A percentile compares a stretch with the other conserved stretches of the same genome.
These are phyloP conservation scores for Tricholoma bakamatsutake DNA, from an alignment of 768 basidiomycete species.

Conservation along the genomic window DNA sequence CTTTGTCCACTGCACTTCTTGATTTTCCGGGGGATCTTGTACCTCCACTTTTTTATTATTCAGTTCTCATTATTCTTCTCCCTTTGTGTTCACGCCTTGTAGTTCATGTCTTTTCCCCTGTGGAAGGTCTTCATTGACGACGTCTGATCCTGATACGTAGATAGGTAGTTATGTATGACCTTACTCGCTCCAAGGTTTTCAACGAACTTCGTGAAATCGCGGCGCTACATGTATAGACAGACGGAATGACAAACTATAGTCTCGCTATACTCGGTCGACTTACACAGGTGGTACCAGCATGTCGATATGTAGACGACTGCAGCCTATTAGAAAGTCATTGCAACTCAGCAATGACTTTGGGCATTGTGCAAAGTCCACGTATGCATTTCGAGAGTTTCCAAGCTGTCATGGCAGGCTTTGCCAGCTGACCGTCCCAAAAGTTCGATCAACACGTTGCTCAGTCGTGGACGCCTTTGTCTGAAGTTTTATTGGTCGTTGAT, in stretches of 20 bases:
- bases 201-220: no score
- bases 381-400: not conserved
- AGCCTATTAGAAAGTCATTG: no score
- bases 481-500: not conserved
- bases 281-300: no score
- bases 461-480: not conserved
- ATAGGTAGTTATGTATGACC: constrained; percentile 5
- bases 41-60: constrained; percentile 9
- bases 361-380: no score
- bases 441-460: not conserved
- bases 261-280: no score
- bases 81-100: constrained; percentile 1
- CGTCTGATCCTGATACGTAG: not conserved
- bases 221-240: no score
- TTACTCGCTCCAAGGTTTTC: not conserved
- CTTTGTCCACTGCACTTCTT: constrained; percentile 4
- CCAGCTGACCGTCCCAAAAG: not conserved
- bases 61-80: not conserved
- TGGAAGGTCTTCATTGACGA: constrained; percentile 3
- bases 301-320: no score
- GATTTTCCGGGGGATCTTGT: constrained; percentile 15
- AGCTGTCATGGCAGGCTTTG: not conserved
- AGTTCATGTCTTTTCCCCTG: not conserved
- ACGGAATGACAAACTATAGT: no score
- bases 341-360: no score